Evolutionary conservation across 495 filamentous ascomycete species (phyloP).

Genomic region (Friedmanniomyces simplex): DNA sequence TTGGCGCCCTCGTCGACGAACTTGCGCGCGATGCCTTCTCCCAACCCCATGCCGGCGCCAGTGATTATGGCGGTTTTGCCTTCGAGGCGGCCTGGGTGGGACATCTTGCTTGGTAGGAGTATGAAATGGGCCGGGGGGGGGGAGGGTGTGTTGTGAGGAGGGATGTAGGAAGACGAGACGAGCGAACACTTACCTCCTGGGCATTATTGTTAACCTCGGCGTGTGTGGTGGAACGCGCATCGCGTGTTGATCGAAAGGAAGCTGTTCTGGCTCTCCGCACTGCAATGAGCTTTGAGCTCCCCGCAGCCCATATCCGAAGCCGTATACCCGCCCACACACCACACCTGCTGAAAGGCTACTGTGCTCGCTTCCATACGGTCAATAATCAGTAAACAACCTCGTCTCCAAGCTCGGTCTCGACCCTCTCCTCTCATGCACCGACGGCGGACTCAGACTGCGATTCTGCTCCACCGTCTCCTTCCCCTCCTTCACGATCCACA

Average conservation of each 20-base stretch:
- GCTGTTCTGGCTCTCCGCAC: background rate
- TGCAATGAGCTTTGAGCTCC: background rate
- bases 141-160: background rate
- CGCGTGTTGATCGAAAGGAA: background rate
- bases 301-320: background rate
- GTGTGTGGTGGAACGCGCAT: background rate
- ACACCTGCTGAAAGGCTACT: background rate
- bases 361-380: background rate
- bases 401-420: conserved; percentile 18
- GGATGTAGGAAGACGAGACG: background rate
- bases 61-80: conserved; percentile 22
- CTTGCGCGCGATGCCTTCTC: conserved; percentile 15
- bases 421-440: conserved; percentile 10
- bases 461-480: conserved; percentile 16
- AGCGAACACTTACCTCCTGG: background rate
- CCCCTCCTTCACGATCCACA: conserved; percentile 46
- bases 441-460: conserved; percentile 6
- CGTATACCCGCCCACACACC: background rate
- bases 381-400: conserved; percentile 33
- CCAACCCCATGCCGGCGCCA: conserved; percentile 17
- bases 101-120: conserved; percentile 3
- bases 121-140: background rate
- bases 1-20: conserved; percentile 20
- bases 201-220: background rate
- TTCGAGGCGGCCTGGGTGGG: conserved; percentile 14